Percentiles rank a stretch among this genome's conserved stretches.
These are phyloP conservation scores for Beauveria australis DNA, from an alignment of 2,329 filamentous ascomycete species.

Conservation along the genomic window DNA sequence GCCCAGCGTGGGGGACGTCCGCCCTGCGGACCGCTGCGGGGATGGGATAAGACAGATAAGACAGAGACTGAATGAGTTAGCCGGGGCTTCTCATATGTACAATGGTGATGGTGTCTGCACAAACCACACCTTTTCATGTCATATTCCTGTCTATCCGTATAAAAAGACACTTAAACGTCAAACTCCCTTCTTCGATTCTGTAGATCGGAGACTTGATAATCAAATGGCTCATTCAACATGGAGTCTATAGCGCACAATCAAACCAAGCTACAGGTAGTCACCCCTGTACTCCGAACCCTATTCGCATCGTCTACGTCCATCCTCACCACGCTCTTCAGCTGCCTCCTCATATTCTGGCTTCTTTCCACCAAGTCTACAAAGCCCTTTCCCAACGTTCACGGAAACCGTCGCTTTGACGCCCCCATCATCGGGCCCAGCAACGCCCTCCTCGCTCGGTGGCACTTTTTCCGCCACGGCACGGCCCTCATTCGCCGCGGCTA, in stretches of 20 bases:
- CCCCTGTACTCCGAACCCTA: neutral
- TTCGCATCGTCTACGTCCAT: too few relatives aligned
- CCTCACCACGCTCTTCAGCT: neutral
- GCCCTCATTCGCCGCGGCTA: conserved; percentile 4
- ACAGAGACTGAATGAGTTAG: too few relatives aligned
- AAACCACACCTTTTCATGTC: too few relatives aligned
- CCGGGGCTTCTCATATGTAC: too few relatives aligned
- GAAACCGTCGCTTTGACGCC: conserved; percentile 1
- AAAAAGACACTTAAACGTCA: too few relatives aligned
- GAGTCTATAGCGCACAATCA: neutral
- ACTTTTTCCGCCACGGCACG: neutral
- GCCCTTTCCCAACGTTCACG: neutral
- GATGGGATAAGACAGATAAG: too few relatives aligned
- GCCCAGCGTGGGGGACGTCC: too few relatives aligned
- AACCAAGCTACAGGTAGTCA: neutral
- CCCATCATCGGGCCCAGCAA: neutral
- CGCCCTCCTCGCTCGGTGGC: conserved; percentile 1
- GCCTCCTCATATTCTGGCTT: neutral
- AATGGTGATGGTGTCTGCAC: too few relatives aligned
- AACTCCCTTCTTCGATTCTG: too few relatives aligned
- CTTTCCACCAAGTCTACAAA: neutral
- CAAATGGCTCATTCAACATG: neutral
- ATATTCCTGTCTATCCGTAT: too few relatives aligned
- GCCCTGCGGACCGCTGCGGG: too few relatives aligned
- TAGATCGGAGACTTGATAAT: too few relatives aligned